phyloP scores from a whole-genome alignment of 768 basidiomycete genomes.

The Kwoniella newhampshirensis region DNA sequence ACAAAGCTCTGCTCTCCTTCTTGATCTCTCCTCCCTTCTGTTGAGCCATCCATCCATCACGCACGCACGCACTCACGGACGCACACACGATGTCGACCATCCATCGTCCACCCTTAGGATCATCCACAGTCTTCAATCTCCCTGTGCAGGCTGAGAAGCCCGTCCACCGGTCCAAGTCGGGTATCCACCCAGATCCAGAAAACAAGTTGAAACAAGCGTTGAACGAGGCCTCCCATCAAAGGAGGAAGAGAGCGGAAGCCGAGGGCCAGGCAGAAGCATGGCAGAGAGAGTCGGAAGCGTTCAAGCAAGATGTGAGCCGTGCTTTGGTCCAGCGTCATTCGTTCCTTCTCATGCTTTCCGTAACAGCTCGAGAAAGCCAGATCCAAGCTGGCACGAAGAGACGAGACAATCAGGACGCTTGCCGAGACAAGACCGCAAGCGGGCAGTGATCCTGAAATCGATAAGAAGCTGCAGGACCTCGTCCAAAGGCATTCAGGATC shows the following conservation, averaged over 20 bases:
- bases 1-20: not conserved
- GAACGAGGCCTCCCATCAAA: slow-evolving; percentile 6
- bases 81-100: not conserved
- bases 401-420: slow-evolving; percentile 22
- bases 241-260: slow-evolving; percentile 20
- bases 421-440: not conserved
- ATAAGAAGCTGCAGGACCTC: slow-evolving; percentile 23
- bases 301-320: slow-evolving; percentile 19
- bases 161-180: not conserved
- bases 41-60: too few species aligned
- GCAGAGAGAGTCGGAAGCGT: slow-evolving; percentile 7
- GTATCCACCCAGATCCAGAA: slow-evolving; percentile 3
- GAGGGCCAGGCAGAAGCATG: slow-evolving; percentile 22
- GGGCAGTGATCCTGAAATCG: slow-evolving; percentile 7
- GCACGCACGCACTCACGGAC: not conserved
- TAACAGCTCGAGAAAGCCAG: slow-evolving; percentile 30
- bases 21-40: too few species aligned
- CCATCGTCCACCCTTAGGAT: not conserved
- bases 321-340: slow-evolving; percentile 3
- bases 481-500: slow-evolving; percentile 17
- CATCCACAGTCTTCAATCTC: slow-evolving; percentile 1
- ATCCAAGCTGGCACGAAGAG: slow-evolving; percentile 23
- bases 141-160: not conserved
- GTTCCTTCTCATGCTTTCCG: too few species aligned
- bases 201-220: slow-evolving; percentile 11